Percentiles rank a stretch among this genome's conserved stretches.
phyloP scores from a whole-genome alignment of 1,284 basidiomycete genomes.

The Ganoderma leucocontextum region DNA sequence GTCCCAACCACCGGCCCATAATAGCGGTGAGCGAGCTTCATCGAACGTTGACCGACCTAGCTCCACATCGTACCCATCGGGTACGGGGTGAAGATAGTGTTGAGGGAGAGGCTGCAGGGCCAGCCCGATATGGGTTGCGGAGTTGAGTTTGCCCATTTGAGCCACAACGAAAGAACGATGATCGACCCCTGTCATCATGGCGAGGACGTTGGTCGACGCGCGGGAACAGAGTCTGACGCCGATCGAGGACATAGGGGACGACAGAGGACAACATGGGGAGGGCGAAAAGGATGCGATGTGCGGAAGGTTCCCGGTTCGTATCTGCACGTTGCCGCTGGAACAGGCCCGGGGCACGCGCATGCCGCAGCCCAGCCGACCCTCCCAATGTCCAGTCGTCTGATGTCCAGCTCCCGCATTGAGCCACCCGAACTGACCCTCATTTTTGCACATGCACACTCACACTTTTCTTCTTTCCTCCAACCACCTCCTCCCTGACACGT shows the following conservation, averaged over 20 bases:
- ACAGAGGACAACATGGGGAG: neutral
- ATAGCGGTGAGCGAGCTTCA: slow-evolving; percentile 16
- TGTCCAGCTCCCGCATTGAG: neutral
- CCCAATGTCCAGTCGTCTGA: neutral
- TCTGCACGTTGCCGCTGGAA: slow-evolving; percentile 2
- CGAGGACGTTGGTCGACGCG: neutral
- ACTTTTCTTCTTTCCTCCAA: neutral
- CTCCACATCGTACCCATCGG: neutral
- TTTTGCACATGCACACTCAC: neutral
- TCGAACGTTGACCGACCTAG: neutral
- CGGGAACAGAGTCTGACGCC: neutral
- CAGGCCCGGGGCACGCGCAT: neutral
- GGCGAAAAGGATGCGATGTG: neutral
- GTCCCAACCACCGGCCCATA: neutral
- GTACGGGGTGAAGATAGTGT: slow-evolving; percentile 1
- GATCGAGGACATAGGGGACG: neutral
- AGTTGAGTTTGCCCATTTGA: neutral
- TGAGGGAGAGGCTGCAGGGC: neutral
- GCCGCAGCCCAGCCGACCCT: slow-evolving; percentile 1
- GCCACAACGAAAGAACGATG: neutral
- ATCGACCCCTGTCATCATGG: neutral
- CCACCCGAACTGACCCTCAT: neutral
- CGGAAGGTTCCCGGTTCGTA: neutral
- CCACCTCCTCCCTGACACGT: neutral
- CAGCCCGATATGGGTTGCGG: neutral